Conservation (phyloP, 1,139 yeast species). For the Candida buenavistaensis region DNA sequence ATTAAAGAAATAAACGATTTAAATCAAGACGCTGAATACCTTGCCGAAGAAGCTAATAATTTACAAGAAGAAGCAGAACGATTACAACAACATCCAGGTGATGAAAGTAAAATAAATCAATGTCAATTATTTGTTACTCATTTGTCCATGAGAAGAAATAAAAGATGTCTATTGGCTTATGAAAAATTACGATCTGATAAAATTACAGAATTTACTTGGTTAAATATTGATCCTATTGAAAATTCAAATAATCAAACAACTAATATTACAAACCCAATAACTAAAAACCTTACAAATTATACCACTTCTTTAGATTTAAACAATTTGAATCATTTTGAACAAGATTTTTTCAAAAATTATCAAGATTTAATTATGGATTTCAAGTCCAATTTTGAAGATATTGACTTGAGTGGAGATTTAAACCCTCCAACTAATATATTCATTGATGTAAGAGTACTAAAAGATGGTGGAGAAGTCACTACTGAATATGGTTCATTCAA, state of each 20-base stretch:
- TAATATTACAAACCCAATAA: slow-evolving; percentile 2
- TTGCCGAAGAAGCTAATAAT: slow-evolving; percentile 18
- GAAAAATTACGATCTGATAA: slow-evolving; percentile 69
- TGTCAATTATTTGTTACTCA: slow-evolving; percentile 83
- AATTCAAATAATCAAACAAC: slow-evolving; percentile 3
- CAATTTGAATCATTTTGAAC: slow-evolving; percentile 75
- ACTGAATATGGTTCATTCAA: slow-evolving; percentile 97
- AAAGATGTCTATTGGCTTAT: slow-evolving; percentile 84
- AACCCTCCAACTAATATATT: slow-evolving; percentile 91
- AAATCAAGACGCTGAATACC: slow-evolving; percentile 49
- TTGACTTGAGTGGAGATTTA: slow-evolving; percentile 85
- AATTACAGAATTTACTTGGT: slow-evolving; percentile 74
- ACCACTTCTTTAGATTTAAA: slow-evolving; percentile 39
- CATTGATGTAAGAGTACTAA: slow-evolving; percentile 88
- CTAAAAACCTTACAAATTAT: slow-evolving; percentile 15
- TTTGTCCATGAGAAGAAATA: slow-evolving; percentile 80
- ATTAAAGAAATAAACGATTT: slow-evolving; percentile 60
- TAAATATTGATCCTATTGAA: slow-evolving; percentile 41
- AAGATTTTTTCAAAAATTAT: slow-evolving; percentile 72
- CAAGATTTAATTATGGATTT: slow-evolving; percentile 70
- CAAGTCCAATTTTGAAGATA: slow-evolving; percentile 76
- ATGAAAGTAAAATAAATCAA: slow-evolving; percentile 49
- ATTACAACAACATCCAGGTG: slow-evolving; percentile 23
- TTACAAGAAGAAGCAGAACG: slow-evolving; percentile 11
- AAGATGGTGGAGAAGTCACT: slow-evolving; percentile 96